phyloP scores from a whole-genome alignment of 1,139 yeast species.

The Diutina rugosa region DNA sequence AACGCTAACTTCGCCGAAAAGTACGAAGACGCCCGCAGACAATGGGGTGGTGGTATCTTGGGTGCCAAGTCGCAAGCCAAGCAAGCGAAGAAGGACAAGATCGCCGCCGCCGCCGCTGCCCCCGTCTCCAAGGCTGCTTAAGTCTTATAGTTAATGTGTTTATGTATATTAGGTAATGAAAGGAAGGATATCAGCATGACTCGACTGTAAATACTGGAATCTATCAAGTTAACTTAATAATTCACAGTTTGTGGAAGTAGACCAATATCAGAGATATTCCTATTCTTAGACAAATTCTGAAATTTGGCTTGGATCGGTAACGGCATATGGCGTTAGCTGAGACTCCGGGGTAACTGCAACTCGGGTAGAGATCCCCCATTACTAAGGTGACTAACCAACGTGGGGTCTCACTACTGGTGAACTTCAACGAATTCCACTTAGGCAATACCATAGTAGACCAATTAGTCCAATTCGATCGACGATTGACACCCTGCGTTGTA shows the following conservation, averaged over 20 bases:
- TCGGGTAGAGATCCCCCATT: background rate
- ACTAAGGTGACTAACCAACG: background rate
- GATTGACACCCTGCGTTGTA: too few relatives aligned
- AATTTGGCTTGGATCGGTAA: too few relatives aligned
- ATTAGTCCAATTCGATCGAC: too few relatives aligned
- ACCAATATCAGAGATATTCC: too few relatives aligned
- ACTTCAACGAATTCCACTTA: too few relatives aligned
- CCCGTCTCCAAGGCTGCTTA: background rate
- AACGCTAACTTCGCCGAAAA: constrained; percentile 85
- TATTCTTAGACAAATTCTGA: too few relatives aligned
- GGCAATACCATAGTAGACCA: too few relatives aligned
- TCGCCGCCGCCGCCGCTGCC: constrained; percentile 1
- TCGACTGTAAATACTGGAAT: too few relatives aligned
- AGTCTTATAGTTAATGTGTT: background rate
- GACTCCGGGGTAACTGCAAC: background rate
- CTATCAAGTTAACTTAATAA: too few relatives aligned
- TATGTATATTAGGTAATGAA: background rate
- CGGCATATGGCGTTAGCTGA: background rate
- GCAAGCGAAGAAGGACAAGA: constrained; percentile 27
- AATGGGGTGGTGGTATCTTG: constrained; percentile 99
- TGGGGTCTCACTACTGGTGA: too few relatives aligned
- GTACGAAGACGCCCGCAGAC: constrained; percentile 91
- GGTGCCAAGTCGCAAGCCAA: constrained; percentile 86
- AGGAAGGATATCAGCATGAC: background rate
- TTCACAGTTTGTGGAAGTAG: too few relatives aligned